Base-by-base conservation (phyloP, 352 stramenopile genomes). In the Phytophthora pseudosyringae region DNA sequence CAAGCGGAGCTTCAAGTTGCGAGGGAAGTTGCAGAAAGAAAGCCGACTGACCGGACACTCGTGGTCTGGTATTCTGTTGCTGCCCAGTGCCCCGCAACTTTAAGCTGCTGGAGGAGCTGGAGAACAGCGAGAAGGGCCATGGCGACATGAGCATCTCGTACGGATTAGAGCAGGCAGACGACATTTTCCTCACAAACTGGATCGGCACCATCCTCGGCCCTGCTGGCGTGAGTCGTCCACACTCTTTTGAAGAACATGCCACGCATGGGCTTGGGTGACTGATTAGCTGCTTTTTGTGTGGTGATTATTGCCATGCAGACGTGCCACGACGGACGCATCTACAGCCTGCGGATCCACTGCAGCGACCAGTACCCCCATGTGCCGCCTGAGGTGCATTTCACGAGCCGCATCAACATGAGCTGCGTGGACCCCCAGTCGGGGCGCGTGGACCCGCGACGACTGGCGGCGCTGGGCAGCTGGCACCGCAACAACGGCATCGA, bases 121-220 rank as follows among this genome's bases (percentile, higher is more conserved):
- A 98, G 62, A 93, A 80, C 69, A 91, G 85, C 32, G 92, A 98
- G 69, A 98, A 98, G 75, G 92, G 92, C 29, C 87, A 94, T 69
- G 90, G 91, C 48, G 91, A 98, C 80, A 97, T 97, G 88, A 98
- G 88, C 77, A 96, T 98, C 53, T 97, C 88, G 76, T 97, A 97
- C 64, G 97, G 97, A 39, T 85, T 99, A 44, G 95, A 98, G 57
- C 92, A 99, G 72, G 85, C 84, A 46, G 94, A 98, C 61, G 97
- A 99, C 81, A 99, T 98, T 69, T 99, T 99, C 80, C 87, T 99
- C 61, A 98, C 93, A 67, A 96, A 98, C 72, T 99, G 97, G 97
- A 98, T 99, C 75, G 97, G 94, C 63, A 97, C 95, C 33, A 99
- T 99, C 76, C 89, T 99, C 12, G 97, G 97, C 59, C 96, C 97